Conservation (phyloP, 176 grass and related monocot species). For the Avena insularis region DNA sequence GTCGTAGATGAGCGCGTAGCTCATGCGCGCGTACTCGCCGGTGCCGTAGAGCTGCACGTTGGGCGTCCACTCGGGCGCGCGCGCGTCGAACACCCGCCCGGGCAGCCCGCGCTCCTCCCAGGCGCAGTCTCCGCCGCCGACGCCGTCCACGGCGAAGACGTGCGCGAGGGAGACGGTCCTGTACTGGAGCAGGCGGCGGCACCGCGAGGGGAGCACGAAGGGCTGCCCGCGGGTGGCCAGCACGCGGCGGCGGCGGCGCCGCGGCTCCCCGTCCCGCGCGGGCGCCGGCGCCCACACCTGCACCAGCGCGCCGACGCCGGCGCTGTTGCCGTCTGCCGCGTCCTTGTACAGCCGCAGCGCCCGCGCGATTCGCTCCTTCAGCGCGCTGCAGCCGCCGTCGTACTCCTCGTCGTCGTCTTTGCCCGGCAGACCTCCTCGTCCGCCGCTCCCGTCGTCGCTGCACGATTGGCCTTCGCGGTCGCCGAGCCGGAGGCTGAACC, state of each 20-base stretch:
- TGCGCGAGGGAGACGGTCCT: conserved; percentile 69
- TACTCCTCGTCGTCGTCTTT: not conserved
- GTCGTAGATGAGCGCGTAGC: conserved; percentile 86
- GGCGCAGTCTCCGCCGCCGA: not conserved
- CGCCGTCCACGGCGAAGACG: conserved; percentile 73
- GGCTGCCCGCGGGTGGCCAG: conserved; percentile 86
- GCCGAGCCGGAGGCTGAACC: conserved; percentile 36
- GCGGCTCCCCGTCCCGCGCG: conserved; percentile 51
- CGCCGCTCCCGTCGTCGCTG: not conserved
- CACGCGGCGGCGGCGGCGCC: conserved; percentile 43
- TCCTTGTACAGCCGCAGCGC: conserved; percentile 84
- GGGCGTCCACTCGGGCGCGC: conserved; percentile 89
- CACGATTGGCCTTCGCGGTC: conserved; percentile 12
- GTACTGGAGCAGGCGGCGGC: conserved; percentile 75
- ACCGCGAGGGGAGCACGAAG: conserved; percentile 67
- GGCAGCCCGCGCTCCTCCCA: conserved; percentile 67
- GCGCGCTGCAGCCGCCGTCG: not conserved
- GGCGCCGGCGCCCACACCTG: conserved; percentile 66
- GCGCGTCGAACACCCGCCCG: conserved; percentile 72
- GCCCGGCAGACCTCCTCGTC: not conserved
- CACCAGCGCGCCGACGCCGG: conserved; percentile 48
- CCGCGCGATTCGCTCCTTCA: conserved; percentile 84
- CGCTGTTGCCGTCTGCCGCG: not conserved
- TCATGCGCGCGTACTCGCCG: conserved; percentile 91
- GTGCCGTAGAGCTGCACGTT: conserved; percentile 92